Conservation (phyloP, 83 land plant species). For the Thuja plicata region DNA sequence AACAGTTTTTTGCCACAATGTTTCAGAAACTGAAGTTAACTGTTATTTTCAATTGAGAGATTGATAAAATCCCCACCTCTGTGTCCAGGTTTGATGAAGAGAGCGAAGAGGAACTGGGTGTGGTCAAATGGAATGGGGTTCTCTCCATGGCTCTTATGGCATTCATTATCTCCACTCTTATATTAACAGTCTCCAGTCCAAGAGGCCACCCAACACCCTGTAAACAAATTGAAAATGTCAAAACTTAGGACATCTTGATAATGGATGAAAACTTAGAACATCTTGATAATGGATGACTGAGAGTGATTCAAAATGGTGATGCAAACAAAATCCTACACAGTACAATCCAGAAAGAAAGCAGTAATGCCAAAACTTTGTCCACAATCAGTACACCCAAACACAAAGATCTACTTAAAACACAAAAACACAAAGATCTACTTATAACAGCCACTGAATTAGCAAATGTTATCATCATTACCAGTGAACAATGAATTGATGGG, state of each 20-base stretch:
- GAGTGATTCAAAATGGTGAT: no score
- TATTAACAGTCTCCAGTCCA: constrained; percentile 31
- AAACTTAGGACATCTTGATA: background rate
- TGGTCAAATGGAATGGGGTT: constrained; percentile 14
- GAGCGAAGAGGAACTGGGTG: constrained; percentile 37
- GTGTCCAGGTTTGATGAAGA: constrained; percentile 45
- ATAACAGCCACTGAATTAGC: background rate
- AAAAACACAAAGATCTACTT: background rate
- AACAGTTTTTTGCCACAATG: no score
- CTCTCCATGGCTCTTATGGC: constrained; percentile 4
- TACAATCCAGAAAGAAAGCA: no score
- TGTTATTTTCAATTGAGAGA: background rate
- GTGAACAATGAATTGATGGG: background rate
- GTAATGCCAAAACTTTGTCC: no score
- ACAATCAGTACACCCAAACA: background rate
- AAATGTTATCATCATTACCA: background rate
- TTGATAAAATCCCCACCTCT: constrained; percentile 17
- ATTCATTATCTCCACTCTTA: constrained; percentile 21
- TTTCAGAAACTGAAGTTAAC: no score
- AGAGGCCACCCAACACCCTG: constrained; percentile 33
- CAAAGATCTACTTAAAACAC: background rate
- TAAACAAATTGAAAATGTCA: background rate
- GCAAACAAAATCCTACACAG: no score
- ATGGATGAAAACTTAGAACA: background rate
- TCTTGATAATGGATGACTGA: no score